Evolutionary conservation across 805 yeast genomes (phyloP).

Genomic region (Suhomyces canberraensis): DNA sequence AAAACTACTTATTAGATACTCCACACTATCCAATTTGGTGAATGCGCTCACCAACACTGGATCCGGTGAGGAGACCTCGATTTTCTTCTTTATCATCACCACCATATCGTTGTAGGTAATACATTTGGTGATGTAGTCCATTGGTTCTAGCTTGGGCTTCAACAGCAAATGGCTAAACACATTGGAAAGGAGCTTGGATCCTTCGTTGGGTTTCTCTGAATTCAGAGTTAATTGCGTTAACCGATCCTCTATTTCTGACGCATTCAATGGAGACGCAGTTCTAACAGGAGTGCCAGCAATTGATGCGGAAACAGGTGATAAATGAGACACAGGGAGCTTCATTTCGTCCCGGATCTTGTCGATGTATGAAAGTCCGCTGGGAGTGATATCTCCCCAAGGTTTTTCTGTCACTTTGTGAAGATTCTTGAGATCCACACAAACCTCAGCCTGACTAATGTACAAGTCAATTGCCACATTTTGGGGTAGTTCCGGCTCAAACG

Average conservation of each 20-base stretch:
- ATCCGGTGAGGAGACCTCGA: conserved; percentile 63
- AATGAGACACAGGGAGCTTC: conserved; percentile 27
- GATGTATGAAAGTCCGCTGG: conserved; percentile 45
- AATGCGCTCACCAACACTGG: conserved; percentile 61
- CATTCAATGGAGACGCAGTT: conserved; percentile 16
- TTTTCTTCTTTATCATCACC: conserved; percentile 57
- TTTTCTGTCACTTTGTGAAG: conserved; percentile 42
- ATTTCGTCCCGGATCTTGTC: conserved; percentile 58
- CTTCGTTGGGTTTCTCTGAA: conserved; percentile 2
- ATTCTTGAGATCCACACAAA: conserved; percentile 24
- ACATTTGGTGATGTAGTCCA: conserved; percentile 57
- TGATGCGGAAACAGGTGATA: neutral
- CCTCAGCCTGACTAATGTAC: conserved; percentile 58
- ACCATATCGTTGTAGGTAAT: conserved; percentile 51
- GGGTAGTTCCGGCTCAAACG: conserved; percentile 49
- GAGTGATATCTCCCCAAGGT: conserved; percentile 62
- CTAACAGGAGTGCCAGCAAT: neutral
- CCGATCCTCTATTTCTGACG: conserved; percentile 20
- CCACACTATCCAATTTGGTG: conserved; percentile 61
- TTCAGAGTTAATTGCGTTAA: conserved; percentile 11
- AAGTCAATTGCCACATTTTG: conserved; percentile 52
- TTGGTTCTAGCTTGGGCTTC: conserved; percentile 32
- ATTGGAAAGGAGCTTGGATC: conserved; percentile 14
- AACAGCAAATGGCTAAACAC: conserved; percentile 26
- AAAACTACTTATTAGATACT: conserved; percentile 42